These are phyloP conservation scores for Populus deltoides DNA, from an alignment of 345 rosid species.

Conservation along the genomic window DNA sequence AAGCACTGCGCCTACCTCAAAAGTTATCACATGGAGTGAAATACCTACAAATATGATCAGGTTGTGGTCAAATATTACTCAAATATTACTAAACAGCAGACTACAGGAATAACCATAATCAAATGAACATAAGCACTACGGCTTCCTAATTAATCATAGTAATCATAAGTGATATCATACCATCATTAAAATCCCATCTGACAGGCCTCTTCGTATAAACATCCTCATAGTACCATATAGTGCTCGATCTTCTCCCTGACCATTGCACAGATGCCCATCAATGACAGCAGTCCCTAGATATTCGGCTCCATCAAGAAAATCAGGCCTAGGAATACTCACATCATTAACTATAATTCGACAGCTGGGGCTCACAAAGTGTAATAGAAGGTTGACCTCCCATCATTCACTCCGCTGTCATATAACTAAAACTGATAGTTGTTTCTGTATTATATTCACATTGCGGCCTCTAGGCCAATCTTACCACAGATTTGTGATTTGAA, in stretches of 20 bases:
- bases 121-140: background rate
- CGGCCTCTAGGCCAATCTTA: conserved; percentile 43
- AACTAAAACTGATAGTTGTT: conserved; percentile 25
- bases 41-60: conserved; percentile 21
- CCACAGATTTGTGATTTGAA: conserved; percentile 29
- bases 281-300: conserved; percentile 29
- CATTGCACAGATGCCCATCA: conserved; percentile 40
- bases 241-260: conserved; percentile 43
- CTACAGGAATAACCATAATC: background rate
- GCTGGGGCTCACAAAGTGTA: conserved; percentile 17
- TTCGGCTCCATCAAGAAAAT: conserved; percentile 35
- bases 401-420: conserved; percentile 35
- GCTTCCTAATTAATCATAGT: background rate
- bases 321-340: conserved; percentile 40
- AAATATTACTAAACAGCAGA: background rate
- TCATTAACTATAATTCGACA: conserved; percentile 21
- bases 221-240: conserved; percentile 40
- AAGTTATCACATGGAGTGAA: conserved; percentile 30
- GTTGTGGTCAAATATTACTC: background rate
- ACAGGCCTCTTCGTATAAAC: conserved; percentile 28
- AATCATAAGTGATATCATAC: background rate
- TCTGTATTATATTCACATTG: conserved; percentile 30
- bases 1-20: conserved; percentile 35
- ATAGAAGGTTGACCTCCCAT: conserved; percentile 41
- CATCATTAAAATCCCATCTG: conserved; percentile 37